phyloP scores from a whole-genome alignment of 257 asterid genomes.

The Coffea eugenioides region DNA sequence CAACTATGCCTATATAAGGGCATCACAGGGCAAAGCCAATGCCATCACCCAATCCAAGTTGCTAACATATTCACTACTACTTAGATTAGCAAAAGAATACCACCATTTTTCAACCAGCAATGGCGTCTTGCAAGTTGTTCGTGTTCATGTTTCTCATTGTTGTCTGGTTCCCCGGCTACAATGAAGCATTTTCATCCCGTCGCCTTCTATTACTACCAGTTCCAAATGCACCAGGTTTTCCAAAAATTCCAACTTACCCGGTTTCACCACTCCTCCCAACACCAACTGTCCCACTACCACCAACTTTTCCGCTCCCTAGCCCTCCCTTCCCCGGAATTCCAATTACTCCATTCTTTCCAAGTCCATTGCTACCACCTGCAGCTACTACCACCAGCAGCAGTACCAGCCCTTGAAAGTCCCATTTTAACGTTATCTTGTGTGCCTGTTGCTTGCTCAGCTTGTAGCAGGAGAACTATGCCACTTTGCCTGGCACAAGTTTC shows the following conservation, averaged over 20 bases:
- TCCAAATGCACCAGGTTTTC: not conserved
- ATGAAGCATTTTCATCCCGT: constrained; percentile 6
- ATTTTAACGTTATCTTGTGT: not conserved
- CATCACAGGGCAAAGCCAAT: not conserved
- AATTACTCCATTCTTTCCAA: constrained; percentile 3
- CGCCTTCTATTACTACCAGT: constrained; percentile 12
- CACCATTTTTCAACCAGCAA: not conserved
- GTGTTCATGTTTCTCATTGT: not conserved
- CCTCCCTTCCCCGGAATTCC: constrained; percentile 10
- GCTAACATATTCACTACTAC: not conserved
- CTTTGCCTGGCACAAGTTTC: not conserved
- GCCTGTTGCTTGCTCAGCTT: not conserved
- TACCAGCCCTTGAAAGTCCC: not conserved
- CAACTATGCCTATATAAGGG: constrained; percentile 11
- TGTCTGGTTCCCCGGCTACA: not conserved
- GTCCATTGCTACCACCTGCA: constrained; percentile 15
- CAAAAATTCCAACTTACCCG: not conserved
- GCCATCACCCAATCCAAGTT: not conserved
- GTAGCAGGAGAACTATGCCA: not conserved
- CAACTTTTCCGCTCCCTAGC: not conserved
- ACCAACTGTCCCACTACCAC: not conserved
- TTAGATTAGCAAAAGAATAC: not conserved
- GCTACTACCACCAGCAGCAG: not conserved
- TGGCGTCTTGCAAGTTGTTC: constrained; percentile 15
- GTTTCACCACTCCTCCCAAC: not conserved